Conservation (phyloP, 306 rosid species). For the Fragaria ananassa region DNA sequence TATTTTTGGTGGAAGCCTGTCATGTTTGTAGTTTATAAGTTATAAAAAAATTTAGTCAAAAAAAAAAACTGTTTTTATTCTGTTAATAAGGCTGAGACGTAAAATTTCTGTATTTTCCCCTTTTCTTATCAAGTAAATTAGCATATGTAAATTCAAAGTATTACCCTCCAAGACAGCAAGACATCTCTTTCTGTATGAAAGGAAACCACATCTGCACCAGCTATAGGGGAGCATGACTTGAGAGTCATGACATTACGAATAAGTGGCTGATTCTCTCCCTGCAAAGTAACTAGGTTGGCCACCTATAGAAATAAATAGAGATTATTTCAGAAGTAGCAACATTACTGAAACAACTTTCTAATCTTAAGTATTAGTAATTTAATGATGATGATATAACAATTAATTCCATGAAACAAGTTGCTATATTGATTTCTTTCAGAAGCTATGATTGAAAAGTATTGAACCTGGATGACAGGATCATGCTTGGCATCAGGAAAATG, state of each 20-base stretch:
- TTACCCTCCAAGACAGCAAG: slow-evolving; percentile 97
- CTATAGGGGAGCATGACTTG: slow-evolving; percentile 86
- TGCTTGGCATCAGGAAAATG: slow-evolving; percentile 94
- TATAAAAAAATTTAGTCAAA: neutral
- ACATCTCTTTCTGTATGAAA: slow-evolving; percentile 86
- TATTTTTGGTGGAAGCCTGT: neutral
- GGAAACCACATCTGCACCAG: slow-evolving; percentile 91
- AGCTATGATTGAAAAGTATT: slow-evolving; percentile 18
- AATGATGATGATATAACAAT: neutral
- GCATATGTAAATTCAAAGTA: slow-evolving; percentile 17
- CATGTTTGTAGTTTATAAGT: neutral
- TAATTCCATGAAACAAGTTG: neutral
- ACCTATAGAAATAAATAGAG: slow-evolving; percentile 43
- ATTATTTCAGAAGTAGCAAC: slow-evolving; percentile 19
- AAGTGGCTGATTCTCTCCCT: slow-evolving; percentile 78
- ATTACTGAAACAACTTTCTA: neutral
- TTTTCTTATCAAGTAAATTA: neutral
- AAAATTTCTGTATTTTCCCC: neutral
- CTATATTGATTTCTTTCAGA: neutral
- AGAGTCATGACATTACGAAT: slow-evolving; percentile 93
- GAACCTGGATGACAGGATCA: slow-evolving; percentile 98
- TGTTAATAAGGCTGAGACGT: neutral
- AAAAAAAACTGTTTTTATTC: neutral
- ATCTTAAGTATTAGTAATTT: neutral
- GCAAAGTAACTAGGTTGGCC: slow-evolving; percentile 90